Evolutionary conservation across 768 basidiomycete species (phyloP), one percentile per base, ranked within the genome.

Genomic region (Clitopilus passeckerianus): DNA sequence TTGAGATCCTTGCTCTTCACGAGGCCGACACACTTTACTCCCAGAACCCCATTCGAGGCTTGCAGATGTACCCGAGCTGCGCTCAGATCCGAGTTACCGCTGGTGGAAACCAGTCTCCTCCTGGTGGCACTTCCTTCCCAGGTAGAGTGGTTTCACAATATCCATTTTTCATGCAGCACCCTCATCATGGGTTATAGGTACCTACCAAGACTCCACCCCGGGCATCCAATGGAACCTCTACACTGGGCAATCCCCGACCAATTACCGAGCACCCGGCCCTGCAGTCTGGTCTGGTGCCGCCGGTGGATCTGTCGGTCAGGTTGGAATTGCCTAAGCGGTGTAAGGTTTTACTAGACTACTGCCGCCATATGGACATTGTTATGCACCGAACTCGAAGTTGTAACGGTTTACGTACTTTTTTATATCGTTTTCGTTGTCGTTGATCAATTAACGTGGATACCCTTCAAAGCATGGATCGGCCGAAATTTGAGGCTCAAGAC

Each of bases 1-100:
- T 76, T 34, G 76, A 71, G 27, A 71, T 72, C 37, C 66, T 71
- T 30, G 70, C 71, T 18, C 67, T 72, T 7, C 73, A 74, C 61
- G 74, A 74, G 59, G 71, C 66, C 46, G 65, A 75, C 35, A 65
- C 68, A 6, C 62, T 68, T 8, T 74, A 72, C 56, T 59, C 64
- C 20, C 53, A 63, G 27, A 71, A 72, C 59, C 58, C 66, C n/a
- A 62, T 72, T 23, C 75, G 80, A 23, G 80, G 79, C n/a, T 78
- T 77, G 14, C 80, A 81, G 70, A 71, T 78, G 61, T 80, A 80
- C 68, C 77, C 78, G 71, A 77, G 74, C 56, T 82, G 81, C 70
- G 76, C 69, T 63, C 80, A 81, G 64, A 68, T 81, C 59, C 71
- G 64, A 56, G 72, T 82, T 35, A 75, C 75, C n/a, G 71, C 71